Conservation (phyloP, 2,329 filamentous ascomycete genomes). For the Trichoderma endophyticum region DNA sequence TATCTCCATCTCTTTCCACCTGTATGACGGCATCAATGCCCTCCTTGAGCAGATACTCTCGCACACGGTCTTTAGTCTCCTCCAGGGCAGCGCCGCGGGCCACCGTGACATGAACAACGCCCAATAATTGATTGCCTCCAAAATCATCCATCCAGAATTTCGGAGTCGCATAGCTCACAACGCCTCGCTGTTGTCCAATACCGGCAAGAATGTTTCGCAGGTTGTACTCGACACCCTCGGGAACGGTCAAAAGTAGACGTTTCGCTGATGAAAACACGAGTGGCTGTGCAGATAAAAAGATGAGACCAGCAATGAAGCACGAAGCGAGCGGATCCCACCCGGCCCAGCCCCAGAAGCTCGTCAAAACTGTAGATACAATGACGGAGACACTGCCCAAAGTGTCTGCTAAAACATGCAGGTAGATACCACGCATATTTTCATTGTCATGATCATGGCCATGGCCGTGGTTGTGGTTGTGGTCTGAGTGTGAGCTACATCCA, state of each 20-base stretch:
- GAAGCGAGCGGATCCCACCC: conserved; percentile 95
- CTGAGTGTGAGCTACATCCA: conserved; percentile 4
- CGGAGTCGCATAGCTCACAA: conserved; percentile 80
- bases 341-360: conserved; percentile 83
- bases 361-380: conserved; percentile 84
- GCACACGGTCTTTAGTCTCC: conserved; percentile 77
- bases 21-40: conserved; percentile 82
- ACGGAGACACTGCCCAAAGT: conserved; percentile 93
- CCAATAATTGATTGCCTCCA: conserved; percentile 59
- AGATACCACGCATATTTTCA: conserved; percentile 98
- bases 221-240: conserved; percentile 81
- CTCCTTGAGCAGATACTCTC: conserved; percentile 65
- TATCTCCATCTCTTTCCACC: conserved; percentile 79
- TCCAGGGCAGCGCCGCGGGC: conserved; percentile 69
- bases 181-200: conserved; percentile 76
- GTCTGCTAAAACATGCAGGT: conserved; percentile 90
- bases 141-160: conserved; percentile 90
- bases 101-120: conserved; percentile 83
- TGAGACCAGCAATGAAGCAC: conserved; percentile 87
- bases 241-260: conserved; percentile 78
- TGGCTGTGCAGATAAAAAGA: conserved; percentile 87
- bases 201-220: conserved; percentile 83
- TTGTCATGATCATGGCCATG: conserved; percentile 63
- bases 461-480: conserved; percentile 34
- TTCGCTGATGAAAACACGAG: conserved; percentile 82